Evolutionary conservation across 176 grass and related monocot species (phyloP).

Genomic region (Dactylis glomerata): DNA sequence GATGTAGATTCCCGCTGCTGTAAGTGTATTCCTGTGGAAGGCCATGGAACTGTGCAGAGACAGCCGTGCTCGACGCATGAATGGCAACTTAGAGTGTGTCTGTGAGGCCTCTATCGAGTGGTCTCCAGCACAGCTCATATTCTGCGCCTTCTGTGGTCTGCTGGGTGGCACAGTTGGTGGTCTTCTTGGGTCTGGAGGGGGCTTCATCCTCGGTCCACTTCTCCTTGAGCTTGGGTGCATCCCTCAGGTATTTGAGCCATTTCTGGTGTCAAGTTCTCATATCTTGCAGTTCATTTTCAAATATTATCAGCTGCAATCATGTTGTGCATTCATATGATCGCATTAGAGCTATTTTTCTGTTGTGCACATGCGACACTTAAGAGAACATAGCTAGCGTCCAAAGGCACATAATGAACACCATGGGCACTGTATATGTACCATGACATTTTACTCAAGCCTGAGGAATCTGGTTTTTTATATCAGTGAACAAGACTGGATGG

Average conservation of each 20-base stretch:
- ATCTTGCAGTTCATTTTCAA: not conserved
- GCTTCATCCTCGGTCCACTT: constrained; percentile 94
- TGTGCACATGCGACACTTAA: not conserved
- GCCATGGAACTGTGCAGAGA: constrained; percentile 64
- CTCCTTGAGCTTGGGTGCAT: constrained; percentile 96
- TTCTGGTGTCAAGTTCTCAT: not conserved
- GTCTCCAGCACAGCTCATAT: constrained; percentile 68
- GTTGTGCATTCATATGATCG: not conserved
- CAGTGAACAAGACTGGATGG: not conserved
- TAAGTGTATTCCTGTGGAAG: constrained; percentile 67
- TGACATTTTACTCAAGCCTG: not conserved
- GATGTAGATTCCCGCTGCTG: constrained; percentile 59
- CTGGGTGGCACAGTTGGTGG: constrained; percentile 89
- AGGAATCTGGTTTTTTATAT: not conserved
- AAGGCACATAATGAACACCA: not conserved
- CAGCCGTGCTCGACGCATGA: constrained; percentile 55
- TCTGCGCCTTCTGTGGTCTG: constrained; percentile 83
- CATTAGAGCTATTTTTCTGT: not conserved
- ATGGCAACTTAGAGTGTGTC: constrained; percentile 73
- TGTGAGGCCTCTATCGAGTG: constrained; percentile 94
- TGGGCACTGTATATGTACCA: not conserved
- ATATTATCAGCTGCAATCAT: not conserved
- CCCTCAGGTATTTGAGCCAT: constrained; percentile 64
- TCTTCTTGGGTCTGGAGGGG: constrained; percentile 87
- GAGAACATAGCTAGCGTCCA: not conserved